Base-by-base conservation (phyloP, 78 protist genomes). In the Thecamonas trahens region DNA sequence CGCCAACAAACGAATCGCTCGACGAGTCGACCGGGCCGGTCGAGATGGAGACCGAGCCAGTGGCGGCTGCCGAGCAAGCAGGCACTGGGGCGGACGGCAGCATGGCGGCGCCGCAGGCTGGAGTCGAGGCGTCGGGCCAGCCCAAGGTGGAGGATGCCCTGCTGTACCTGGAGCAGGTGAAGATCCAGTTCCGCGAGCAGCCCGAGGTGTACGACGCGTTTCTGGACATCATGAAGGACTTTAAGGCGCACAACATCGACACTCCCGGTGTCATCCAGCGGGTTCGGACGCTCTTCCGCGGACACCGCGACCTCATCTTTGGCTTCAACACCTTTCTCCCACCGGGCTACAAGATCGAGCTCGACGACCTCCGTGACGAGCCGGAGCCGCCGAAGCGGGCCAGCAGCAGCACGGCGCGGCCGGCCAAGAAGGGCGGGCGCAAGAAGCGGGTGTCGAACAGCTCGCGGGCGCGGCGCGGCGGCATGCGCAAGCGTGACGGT, bases 301-400 rank as follows among this genome's bases (percentile, higher is more conserved):
- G 94, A 0, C 89, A 92, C 61, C 79, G 72, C 28, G 74, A 78
- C 34, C 80, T 93, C 29, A 83, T 93, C 29, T 61, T 70, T 11
- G 95, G 94, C 29, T 93, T 93, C 86, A 93, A 93, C 83, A 87
- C 94, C 11, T 93, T 93, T 72, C 67, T 93, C n/a, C 94, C 94
- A 42, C 80, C 81, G 31, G 97, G 89, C 24, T 92, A 79, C 80
- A 62, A 82, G 68, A 92, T 92, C 32, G 93, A 87, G 37, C 65
- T 77, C 18, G 37, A 54, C 13, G 42, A 35, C 35, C 79, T 69
- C 20, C 76, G 64, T 26, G 61, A 47, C 28, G 4, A 47, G 22
- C 70, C 70, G 24, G 34, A 37, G 60, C 7, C 62, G 38, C 28
- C 54, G 17, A 61, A 11, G 18, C 13, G 67, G 50, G 32, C 67